phyloP scores from a whole-genome alignment of 257 asterid genomes.

The Thymus mandschuricus region DNA sequence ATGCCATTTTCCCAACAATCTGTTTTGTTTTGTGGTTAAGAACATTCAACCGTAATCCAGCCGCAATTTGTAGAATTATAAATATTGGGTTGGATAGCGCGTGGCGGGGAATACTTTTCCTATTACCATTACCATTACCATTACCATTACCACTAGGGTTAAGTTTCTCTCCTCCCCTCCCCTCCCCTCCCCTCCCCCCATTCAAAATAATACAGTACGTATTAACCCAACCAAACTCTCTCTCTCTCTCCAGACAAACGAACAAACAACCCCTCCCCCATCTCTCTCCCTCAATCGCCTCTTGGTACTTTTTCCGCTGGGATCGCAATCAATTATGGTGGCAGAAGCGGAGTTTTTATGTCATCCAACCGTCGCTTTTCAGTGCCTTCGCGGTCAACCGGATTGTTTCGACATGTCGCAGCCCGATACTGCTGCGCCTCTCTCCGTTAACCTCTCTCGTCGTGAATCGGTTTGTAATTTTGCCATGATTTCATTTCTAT shows the following conservation, averaged over 20 bases:
- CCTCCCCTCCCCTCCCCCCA: not conserved
- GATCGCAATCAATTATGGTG: conserved; percentile 37
- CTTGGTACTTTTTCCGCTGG: not conserved
- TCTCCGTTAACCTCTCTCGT: conserved; percentile 46
- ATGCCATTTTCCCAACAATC: too few relatives aligned
- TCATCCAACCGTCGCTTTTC: conserved; percentile 42
- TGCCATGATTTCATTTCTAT: not conserved
- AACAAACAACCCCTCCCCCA: not conserved
- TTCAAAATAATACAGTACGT: not conserved
- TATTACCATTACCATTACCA: conserved; percentile 4
- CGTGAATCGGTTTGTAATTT: conserved; percentile 46
- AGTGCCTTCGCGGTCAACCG: conserved; percentile 39
- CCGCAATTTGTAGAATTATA: not conserved
- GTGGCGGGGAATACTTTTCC: conserved; percentile 22
- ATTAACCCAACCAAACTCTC: not conserved
- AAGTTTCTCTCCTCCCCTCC: conserved; percentile 9
- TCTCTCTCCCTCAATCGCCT: conserved; percentile 12
- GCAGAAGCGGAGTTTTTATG: conserved; percentile 48
- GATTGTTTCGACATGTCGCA: conserved; percentile 32
- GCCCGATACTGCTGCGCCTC: conserved; percentile 27
- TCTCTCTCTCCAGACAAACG: not conserved
- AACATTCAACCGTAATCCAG: too few relatives aligned
- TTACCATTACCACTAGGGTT: conserved; percentile 18
- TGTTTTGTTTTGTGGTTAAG: too few relatives aligned
- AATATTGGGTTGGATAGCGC: conserved; percentile 6